Evolutionary conservation across 2,329 filamentous ascomycete species (phyloP).

Genomic region (Epichloe amarillans): DNA sequence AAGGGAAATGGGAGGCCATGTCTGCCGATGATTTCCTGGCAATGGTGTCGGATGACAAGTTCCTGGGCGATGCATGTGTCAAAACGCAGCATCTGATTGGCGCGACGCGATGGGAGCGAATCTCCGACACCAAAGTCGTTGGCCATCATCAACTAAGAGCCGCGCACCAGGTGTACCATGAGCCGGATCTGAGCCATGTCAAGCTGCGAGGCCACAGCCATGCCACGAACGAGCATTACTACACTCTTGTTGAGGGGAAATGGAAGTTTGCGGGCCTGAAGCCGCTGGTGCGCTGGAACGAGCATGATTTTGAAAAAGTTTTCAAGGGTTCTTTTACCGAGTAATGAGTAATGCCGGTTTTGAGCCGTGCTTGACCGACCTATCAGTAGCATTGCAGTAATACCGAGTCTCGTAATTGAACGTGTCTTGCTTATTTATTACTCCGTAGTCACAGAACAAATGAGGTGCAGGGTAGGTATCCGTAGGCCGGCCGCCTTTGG

Average conservation of each 20-base stretch:
- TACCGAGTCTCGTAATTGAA: too few species aligned
- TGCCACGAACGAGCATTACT: slow-evolving; percentile 39
- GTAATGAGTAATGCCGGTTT: too few species aligned
- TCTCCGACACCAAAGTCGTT: slow-evolving; percentile 31
- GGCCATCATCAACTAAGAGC: slow-evolving; percentile 45
- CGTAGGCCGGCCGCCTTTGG: too few species aligned
- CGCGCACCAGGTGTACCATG: slow-evolving; percentile 42
- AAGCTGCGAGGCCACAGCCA: slow-evolving; percentile 42
- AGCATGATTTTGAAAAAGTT: slow-evolving; percentile 20
- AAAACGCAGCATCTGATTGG: slow-evolving; percentile 46
- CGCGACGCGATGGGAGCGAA: slow-evolving; percentile 36
- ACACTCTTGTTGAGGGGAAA: slow-evolving; percentile 41
- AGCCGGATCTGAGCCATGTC: slow-evolving; percentile 30
- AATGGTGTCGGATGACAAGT: slow-evolving; percentile 36
- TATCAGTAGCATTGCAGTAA: too few species aligned
- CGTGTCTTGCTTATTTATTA: too few species aligned
- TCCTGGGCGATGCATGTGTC: slow-evolving; percentile 39
- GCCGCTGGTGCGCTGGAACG: slow-evolving; percentile 40
- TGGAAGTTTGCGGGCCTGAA: slow-evolving; percentile 44
- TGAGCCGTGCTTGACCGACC: too few species aligned
- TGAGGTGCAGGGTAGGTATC: too few species aligned
- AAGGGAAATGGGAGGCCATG: slow-evolving; percentile 39
- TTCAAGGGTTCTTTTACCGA: neutral
- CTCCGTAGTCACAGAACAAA: too few species aligned
- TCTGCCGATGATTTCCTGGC: slow-evolving; percentile 37